phyloP scores from a whole-genome alignment of 306 rosid genomes.

The Malus sylvestris region DNA sequence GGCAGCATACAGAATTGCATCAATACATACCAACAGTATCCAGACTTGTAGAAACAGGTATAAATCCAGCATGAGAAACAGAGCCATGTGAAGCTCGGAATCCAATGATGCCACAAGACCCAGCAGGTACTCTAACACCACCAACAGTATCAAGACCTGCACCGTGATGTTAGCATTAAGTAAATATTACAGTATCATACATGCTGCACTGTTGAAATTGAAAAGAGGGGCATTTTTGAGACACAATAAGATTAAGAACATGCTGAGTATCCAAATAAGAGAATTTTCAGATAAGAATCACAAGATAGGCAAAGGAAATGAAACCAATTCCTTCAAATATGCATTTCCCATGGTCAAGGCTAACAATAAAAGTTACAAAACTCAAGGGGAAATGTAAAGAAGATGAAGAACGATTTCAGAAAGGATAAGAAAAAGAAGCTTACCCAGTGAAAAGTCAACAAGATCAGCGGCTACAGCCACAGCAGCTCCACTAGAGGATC shows the following conservation, averaged over 20 bases:
- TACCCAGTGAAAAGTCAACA: conserved; percentile 83
- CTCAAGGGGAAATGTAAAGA: not conserved
- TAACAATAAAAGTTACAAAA: not conserved
- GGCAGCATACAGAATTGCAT: conserved; percentile 6
- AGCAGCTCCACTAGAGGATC: conserved; percentile 90
- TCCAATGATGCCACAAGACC: conserved; percentile 81
- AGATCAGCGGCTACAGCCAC: conserved; percentile 89
- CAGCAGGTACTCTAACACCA: conserved; percentile 93
- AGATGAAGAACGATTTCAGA: not conserved
- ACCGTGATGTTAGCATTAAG: not conserved
- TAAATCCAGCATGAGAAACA: conserved; percentile 64
- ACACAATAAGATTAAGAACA: not conserved
- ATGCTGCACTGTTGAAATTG: too few species aligned
- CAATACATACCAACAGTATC: conserved; percentile 75
- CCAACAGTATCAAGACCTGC: conserved; percentile 91
- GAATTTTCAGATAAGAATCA: not conserved
- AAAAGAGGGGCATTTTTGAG: not conserved
- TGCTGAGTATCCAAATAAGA: not conserved
- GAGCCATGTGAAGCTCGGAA: conserved; percentile 94
- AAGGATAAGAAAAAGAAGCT: conserved; percentile 15
- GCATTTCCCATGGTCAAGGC: not conserved
- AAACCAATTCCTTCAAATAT: not conserved
- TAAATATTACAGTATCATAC: not conserved
- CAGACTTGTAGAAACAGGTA: conserved; percentile 72
- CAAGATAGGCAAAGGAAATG: not conserved